These are phyloP conservation scores for Russula abietina DNA, from an alignment of 768 basidiomycete species.

Conservation along the genomic window DNA sequence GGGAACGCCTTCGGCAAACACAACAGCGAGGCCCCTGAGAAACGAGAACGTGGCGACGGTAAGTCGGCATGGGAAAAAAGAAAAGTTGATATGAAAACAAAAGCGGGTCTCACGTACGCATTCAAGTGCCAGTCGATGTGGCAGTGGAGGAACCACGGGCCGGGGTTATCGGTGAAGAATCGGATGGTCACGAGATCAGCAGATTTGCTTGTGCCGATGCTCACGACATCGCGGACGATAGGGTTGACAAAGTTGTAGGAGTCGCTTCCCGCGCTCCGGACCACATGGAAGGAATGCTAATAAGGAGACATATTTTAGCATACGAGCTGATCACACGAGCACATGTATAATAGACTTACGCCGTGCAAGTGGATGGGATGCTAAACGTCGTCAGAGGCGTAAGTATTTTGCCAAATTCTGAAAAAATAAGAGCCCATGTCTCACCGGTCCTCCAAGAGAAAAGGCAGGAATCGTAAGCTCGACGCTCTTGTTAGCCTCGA, in stretches of 20 bases:
- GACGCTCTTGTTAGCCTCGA: constrained; percentile 44
- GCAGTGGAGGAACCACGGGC: constrained; percentile 31
- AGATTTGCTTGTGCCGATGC: constrained; percentile 14
- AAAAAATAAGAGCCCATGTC: constrained; percentile 16
- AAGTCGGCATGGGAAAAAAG: neutral
- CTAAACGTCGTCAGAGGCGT: neutral
- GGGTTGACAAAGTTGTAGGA: constrained; percentile 35
- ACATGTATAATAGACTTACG: neutral
- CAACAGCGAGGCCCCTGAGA: constrained; percentile 23
- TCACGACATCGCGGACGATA: constrained; percentile 41
- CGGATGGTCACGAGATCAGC: constrained; percentile 27
- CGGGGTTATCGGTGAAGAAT: constrained; percentile 32
- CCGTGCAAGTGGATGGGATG: constrained; percentile 21
- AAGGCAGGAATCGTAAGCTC: constrained; percentile 45
- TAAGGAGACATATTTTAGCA: neutral
- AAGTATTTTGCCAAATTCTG: neutral
- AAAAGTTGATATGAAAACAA: neutral
- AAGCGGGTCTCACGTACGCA: constrained; percentile 1
- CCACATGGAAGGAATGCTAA: constrained; percentile 26
- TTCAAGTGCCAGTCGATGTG: constrained; percentile 33
- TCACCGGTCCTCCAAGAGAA: constrained; percentile 31
- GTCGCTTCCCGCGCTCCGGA: constrained; percentile 21
- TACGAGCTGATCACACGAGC: neutral
- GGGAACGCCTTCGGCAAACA: constrained; percentile 20
- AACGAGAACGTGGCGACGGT: neutral